Percentiles rank a stretch among this genome's conserved stretches.
Evolutionary conservation across 1,139 yeast species (phyloP).

Genomic region (Nematodospora anomalae): DNA sequence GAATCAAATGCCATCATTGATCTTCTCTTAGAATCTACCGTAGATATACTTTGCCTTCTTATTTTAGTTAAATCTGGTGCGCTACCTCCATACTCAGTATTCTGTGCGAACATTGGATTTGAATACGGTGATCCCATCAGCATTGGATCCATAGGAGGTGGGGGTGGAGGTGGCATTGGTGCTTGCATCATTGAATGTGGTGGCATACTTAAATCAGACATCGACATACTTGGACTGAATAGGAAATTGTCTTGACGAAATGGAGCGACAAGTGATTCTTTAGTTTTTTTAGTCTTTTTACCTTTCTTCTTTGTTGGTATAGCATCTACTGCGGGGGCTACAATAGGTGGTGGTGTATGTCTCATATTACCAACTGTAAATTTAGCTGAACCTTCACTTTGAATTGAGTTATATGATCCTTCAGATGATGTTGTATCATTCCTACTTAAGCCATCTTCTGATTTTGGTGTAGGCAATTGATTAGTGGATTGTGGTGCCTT

Average conservation of each 20-base stretch:
- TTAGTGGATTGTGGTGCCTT: slow-evolving; percentile 3
- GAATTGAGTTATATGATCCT: slow-evolving; percentile 36
- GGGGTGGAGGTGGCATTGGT: slow-evolving; percentile 4
- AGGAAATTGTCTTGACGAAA: slow-evolving; percentile 7
- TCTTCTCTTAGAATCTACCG: slow-evolving; percentile 21
- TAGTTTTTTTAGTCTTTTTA: slow-evolving; percentile 8
- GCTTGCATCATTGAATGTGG: slow-evolving; percentile 4
- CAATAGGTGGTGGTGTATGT: slow-evolving; percentile 12
- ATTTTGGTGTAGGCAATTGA: slow-evolving; percentile 21
- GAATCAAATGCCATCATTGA: slow-evolving; percentile 18
- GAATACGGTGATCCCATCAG: slow-evolving; percentile 2
- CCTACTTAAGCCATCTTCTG: slow-evolving; percentile 17
- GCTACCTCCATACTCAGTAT: slow-evolving; percentile 19
- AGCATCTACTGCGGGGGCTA: background rate
- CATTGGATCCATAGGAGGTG: slow-evolving; percentile 1
- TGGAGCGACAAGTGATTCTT: slow-evolving; percentile 1
- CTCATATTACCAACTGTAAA: slow-evolving; percentile 31
- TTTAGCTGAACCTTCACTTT: slow-evolving; percentile 38
- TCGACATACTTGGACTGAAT: slow-evolving; percentile 13
- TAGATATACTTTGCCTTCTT: slow-evolving; percentile 24
- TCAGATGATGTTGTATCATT: slow-evolving; percentile 31
- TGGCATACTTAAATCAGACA: slow-evolving; percentile 3
- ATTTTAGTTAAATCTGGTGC: slow-evolving; percentile 5
- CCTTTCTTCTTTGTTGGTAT: slow-evolving; percentile 5
- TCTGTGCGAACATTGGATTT: slow-evolving; percentile 24